Evolutionary conservation across 2,329 filamentous ascomycete species (phyloP), one percentile per base, ranked within the genome.

Genomic region (Rutstroemia sp.): DNA sequence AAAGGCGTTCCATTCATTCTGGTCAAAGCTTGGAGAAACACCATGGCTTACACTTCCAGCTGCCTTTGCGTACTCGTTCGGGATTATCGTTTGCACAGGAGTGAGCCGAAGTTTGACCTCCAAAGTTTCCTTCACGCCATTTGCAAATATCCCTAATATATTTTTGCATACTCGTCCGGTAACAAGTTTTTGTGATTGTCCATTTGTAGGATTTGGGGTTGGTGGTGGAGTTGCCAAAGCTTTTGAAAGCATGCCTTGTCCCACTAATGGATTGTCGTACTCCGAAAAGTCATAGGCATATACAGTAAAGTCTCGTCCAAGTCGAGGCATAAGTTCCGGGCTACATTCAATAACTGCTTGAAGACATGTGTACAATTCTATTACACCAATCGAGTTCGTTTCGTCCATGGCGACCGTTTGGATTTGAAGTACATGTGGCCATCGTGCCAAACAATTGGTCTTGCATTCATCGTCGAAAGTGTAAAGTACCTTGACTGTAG

Each of bases 221-320:
- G 78, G 67, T 68, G 82, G 81, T 53, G 80, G 72, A 55, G 69
- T 60, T 50, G 81, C 79, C 47, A 97, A 77, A 21, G 86, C 83
- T 81, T 88, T 87, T 39, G 94, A 97, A 19, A 99, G 78, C 84
- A 97, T 89, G 53, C 95, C 94, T 72, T 99, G 92, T 21, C 94
- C 94, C 23, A 96, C 92, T 56, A 97, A 79, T 53, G 95, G 94
- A 17, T 86, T 89, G 68, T 96, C 92, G 61, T 89, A 88, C 73
- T 99, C 94, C 12, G 94, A 96, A 71, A 92, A 97, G 72, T 99
- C 94, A 75, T 90, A 89, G 30, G 92, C 91, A 73, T 99, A 99
- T 56, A 99, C 85, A n/a, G 91, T 94, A 73, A 94, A 99, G 73
- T 99, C 71, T 82, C 74, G 74, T 73, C 87, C 78, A 58, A 86